Base-by-base conservation (phyloP, 371 early-diverging fungal species). In the Blakeslea trispora region DNA sequence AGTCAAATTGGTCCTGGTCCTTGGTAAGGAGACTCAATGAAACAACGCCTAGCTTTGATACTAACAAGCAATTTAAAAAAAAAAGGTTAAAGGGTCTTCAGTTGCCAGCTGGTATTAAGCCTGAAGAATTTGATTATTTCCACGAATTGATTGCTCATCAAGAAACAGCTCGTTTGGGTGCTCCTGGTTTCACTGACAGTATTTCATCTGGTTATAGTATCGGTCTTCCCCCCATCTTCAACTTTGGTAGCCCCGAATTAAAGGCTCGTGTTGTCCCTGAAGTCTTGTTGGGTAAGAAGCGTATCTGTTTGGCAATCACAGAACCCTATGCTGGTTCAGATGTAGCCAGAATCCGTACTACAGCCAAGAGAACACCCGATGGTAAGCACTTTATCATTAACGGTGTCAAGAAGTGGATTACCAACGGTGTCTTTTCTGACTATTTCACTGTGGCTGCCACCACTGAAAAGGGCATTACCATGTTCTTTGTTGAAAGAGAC, bases 371-470 rank as follows among this genome's bases (percentile, higher is more conserved):
- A 57, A 75, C 87, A n/a, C 70, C 81, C 15, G 91, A 91, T 70
- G 77, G 83, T 53, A 90, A 83, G 52, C 71, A 77, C 23, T 82
- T 69, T 49, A 77, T 86, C 35, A 72, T 62, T 2, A 66, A 66
- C 32, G 59, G 62, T 44, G 53, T 91, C 62, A 93, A 93, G 81
- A 91, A 91, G 73, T 89, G 89, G 87, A 87, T 87, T 53, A 92
- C 94, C 54, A 91, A 90, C 67, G 95, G 95, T 59, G 79, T 82
- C 15, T 65, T 68, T 63, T 83, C 87, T 17, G 89, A 89, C 41
- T 83, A 74, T 63, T 81, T 84, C 51, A 81, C 80, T 1, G 64
- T 69, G 28, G 85, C 82, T 58, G 90, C 81, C 40, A 64, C 74
- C 32, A 92, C 91, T 6, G 92, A 91, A 79, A 82, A 80, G 49